Evolutionary conservation across 2,329 filamentous ascomycete species (phyloP), one percentile per base, ranked within the genome.

Genomic region (Helicocarpus griseus): DNA sequence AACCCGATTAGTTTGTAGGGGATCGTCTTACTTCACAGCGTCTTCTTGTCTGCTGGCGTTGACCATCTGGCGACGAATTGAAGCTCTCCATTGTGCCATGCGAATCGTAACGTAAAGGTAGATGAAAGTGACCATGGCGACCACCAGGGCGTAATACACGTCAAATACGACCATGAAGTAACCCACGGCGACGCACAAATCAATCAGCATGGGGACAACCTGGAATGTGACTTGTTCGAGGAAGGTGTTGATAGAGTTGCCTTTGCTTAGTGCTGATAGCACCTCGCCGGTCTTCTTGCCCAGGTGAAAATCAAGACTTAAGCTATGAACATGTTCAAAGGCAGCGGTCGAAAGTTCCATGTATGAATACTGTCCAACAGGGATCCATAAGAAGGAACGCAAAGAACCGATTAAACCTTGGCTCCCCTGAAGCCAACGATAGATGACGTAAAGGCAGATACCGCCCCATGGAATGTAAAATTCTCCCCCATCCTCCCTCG

Each of bases 271-370:
- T 0, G 93, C 93, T 13, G 91, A 97, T 14, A 97, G 75, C 8
- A 98, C 89, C 69, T 98, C 93, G 56, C 93, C 93, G 0, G 93
- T 98, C 63, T 91, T 88, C 72, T 98, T 98, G 49, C 89, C 89
- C 2, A 97, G 79, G 65, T 98, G 93, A 63, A 98, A 98, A 66
- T 97, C 93, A 58, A 97, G 78, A 67, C 90, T 96, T 31, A 98
- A 81, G 48, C 86, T 85, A 69, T 98, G 93, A 21, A 98, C 93
- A 66, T 98, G 93, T 71, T 97, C 91, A 65, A 98, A 98, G 9
- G 91, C 89, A 14, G 93, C 90, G 1, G 93, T 93, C 5, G 90
- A 95, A 53, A 98, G 78, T 57, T 93, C 89, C 63, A 89, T 85
- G 70, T 96, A 98, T 0, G 91, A 95, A 68, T 97, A 95, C 67